Base-by-base conservation (phyloP, 2,329 filamentous ascomycete genomes). In the Trichothecium roseum region DNA sequence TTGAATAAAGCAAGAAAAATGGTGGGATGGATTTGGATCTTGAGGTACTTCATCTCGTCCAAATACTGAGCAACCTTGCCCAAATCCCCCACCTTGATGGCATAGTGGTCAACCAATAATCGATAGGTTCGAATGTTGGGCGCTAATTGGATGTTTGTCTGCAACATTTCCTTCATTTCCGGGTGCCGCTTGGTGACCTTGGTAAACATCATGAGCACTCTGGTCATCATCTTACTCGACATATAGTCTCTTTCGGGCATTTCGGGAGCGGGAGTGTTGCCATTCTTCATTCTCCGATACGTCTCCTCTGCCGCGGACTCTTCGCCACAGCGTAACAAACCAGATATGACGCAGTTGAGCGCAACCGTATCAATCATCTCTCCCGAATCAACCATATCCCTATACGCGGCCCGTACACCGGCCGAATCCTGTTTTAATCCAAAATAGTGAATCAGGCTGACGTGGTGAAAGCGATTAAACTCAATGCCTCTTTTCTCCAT, bases 341-440 rank as follows among this genome's bases (percentile, higher is more conserved):
- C 79, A 0, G 78, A 69, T 42, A 96, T 84, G 48, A 95, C 78
- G 46, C 82, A 84, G 52, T 96, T 96, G 55, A 96, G 68, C 12
- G 87, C 81, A 3, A 82, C 69, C 0, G 84, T 88, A 54, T 96
- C 89, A 37, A 98, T 78, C 42, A 95, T 78, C 54, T 96, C 85
- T 24, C 87, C 86, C 0, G 78, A 73, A 27, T 82, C 66, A n/a
- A 96, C 81, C 57, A 94, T 81, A 16, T 87, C 78, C 42, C 72
- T 74, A 56, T 95, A 98, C 0, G 84, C 79, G 22, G 72, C 72
- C 30, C 87, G 72, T 16, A 94, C 75, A 3, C 75, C 84, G 40
- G 78, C 72, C 3, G 81, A 78, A 52, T 95, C 81, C 41, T 73
- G 64, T 46, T 74, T 72, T 38, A 91, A 66, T 2, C 89, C 91